These are phyloP conservation scores for Aspergillus sp. DNA, from an alignment of 2,329 filamentous ascomycete species.

Conservation along the genomic window DNA sequence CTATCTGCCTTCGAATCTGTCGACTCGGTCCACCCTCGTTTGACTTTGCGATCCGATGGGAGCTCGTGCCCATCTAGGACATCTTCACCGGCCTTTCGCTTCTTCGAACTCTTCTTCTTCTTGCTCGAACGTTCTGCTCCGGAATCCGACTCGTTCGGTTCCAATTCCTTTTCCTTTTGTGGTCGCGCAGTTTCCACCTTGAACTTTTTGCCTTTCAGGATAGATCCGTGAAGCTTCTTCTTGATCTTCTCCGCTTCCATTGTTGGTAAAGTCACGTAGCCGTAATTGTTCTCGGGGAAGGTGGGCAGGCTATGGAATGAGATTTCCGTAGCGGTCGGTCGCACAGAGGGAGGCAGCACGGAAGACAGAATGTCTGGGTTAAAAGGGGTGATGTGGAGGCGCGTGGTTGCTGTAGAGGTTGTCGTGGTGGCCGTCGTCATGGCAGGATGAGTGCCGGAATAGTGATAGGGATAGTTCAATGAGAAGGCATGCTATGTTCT, in stretches of 20 bases:
- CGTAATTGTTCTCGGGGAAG: conserved; percentile 85
- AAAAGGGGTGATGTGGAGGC: conserved; percentile 85
- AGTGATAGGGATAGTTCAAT: background rate
- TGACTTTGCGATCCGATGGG: conserved; percentile 67
- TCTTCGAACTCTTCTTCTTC: conserved; percentile 39
- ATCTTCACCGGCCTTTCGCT: conserved; percentile 47
- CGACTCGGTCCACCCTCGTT: conserved; percentile 80
- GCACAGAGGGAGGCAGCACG: conserved; percentile 62
- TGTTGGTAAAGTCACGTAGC: conserved; percentile 74
- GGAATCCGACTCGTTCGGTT: conserved; percentile 29
- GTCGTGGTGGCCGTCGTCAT: conserved; percentile 14
- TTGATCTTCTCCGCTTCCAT: conserved; percentile 84
- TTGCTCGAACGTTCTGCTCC: conserved; percentile 32
- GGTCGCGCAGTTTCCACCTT: conserved; percentile 74
- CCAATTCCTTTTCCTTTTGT: conserved; percentile 45
- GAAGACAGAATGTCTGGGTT: conserved; percentile 65
- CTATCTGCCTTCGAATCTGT: conserved; percentile 40
- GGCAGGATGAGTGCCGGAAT: conserved; percentile 2
- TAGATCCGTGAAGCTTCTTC: conserved; percentile 82
- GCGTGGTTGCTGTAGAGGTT: conserved; percentile 26
- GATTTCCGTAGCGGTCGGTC: conserved; percentile 64
- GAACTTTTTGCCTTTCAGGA: conserved; percentile 78
- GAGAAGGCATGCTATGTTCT: background rate
- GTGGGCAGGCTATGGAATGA: conserved; percentile 84
- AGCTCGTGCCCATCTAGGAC: conserved; percentile 65